Base-by-base conservation (phyloP, 768 basidiomycete genomes). In the Crassisporium funariophilum region DNA sequence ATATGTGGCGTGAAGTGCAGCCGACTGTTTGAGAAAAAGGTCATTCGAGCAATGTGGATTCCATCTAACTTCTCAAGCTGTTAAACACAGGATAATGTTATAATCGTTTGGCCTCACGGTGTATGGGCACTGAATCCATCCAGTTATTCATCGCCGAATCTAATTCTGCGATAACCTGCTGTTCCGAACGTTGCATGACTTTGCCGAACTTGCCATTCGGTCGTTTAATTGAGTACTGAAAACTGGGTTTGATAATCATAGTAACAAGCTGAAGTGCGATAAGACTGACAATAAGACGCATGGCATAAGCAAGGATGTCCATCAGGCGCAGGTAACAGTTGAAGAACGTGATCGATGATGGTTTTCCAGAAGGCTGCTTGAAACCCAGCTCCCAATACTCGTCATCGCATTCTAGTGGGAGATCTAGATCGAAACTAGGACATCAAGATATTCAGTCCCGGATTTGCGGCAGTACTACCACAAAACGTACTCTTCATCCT, bases 111-210 rank as follows among this genome's bases (percentile, higher is more conserved):
- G 65, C 63, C 47, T 42, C n/a, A 72, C 74, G 58, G 58, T 83
- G 82, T 33, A 73, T 68, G 2, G 89, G 89, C 2, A 91, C 72
- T 2, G 77, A 72, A 44, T 87, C 83, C 39, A 86, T 75, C 89
- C 89, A 91, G n/a, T 78, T 75, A 54, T 91, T 89, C 58, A 91
- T 67, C 2, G 81, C 79, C 3, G 84, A 83, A 66, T 91, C 89
- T 4, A 91, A 71, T 46, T 88, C 85, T 6, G 80, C 77, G 4
- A 91, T 81, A 16, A 83, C 75, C 29, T 78, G 76, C 44, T 84
- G 76, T 44, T 86, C 83, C 65, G 82, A 82, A 35, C 78, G 47
- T 54, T 67, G 44, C 0, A 74, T 72, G 15, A 69, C 69, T 36
- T 74, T 74, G 29, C 77, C 77, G 17, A 79, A 65, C 4, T 73